Percentiles rank a stretch among this genome's conserved stretches.
Evolutionary conservation across 495 filamentous ascomycete species (phyloP).

Genomic region (Antarctomyces pellizariae): DNA sequence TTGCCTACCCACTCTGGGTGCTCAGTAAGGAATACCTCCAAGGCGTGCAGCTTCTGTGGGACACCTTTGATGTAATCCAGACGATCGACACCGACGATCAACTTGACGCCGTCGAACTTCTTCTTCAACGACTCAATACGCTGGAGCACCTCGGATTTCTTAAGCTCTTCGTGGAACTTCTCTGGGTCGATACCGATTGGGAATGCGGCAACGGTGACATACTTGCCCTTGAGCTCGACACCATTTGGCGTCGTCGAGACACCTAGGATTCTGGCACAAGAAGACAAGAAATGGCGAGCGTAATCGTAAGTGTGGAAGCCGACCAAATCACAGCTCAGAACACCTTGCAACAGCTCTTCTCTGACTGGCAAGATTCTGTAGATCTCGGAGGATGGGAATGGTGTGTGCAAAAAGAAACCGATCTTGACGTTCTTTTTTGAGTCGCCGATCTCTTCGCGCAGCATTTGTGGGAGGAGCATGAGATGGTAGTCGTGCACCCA

Average conservation of each 20-base stretch:
- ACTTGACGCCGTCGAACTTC: conserved; percentile 65
- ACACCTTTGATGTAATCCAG: conserved; percentile 93
- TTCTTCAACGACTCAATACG: conserved; percentile 55
- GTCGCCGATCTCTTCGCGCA: conserved; percentile 48
- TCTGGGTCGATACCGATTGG: conserved; percentile 92
- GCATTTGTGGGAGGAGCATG: conserved; percentile 70
- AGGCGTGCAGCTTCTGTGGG: conserved; percentile 80
- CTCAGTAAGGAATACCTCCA: conserved; percentile 74
- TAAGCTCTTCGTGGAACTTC: conserved; percentile 71
- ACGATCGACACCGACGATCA: conserved; percentile 84
- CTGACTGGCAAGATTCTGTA: conserved; percentile 77
- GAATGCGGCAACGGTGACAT: conserved; percentile 58
- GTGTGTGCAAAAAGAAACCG: conserved; percentile 87
- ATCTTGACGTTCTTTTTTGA: conserved; percentile 63
- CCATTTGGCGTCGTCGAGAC: conserved; percentile 64
- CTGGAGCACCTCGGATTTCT: conserved; percentile 55
- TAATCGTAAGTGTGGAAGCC: conserved; percentile 96
- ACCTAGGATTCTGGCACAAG: conserved; percentile 56
- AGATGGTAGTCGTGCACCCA: conserved; percentile 97
- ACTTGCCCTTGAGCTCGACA: conserved; percentile 51
- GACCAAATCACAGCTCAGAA: conserved; percentile 67
- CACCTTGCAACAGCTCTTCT: conserved; percentile 54
- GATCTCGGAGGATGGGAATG: conserved; percentile 82
- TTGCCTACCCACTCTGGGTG: conserved; percentile 84
- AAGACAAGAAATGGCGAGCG: conserved; percentile 68